Evolutionary conservation across 2,329 filamentous ascomycete species (phyloP).

Genomic region (Zelopaecilomyces penicillatus): DNA sequence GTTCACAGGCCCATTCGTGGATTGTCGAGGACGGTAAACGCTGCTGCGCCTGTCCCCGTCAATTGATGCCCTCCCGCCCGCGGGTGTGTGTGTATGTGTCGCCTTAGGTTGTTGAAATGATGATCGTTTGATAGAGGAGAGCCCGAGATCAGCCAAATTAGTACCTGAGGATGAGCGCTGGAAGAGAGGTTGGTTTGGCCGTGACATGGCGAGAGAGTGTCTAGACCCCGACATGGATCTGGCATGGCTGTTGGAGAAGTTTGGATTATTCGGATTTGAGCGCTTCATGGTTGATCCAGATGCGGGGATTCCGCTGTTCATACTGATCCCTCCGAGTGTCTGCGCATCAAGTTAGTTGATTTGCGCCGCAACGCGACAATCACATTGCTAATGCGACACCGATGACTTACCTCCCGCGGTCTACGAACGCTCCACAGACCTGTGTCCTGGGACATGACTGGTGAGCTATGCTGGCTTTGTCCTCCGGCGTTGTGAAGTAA

Average conservation of each 20-base stretch:
- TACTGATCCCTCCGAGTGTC: constrained; percentile 80
- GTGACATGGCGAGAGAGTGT: constrained; percentile 75
- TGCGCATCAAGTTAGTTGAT: constrained; percentile 29
- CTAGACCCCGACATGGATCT: constrained; percentile 77
- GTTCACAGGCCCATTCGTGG: constrained; percentile 55
- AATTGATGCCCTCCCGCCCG: constrained; percentile 37
- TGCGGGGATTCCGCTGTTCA: constrained; percentile 79
- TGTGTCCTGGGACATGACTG: constrained; percentile 75
- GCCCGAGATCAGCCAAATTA: constrained; percentile 69
- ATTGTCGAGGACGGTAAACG: constrained; percentile 64
- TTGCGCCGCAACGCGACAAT: constrained; percentile 11
- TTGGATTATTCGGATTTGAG: constrained; percentile 66
- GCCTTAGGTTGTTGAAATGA: constrained; percentile 73
- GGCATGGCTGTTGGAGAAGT: constrained; percentile 59
- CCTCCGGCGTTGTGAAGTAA: too few relatives aligned
- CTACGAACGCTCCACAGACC: constrained; percentile 87
- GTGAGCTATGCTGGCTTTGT: too few relatives aligned
- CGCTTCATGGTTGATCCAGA: constrained; percentile 92
- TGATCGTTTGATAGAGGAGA: constrained; percentile 76
- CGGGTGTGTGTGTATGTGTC: constrained; percentile 45
- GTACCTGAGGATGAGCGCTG: constrained; percentile 74
- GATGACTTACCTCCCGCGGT: constrained; percentile 67
- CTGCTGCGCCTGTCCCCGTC: constrained; percentile 67
- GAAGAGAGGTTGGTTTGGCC: constrained; percentile 82
- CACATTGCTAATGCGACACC: not conserved